Evolutionary conservation across 805 yeast species (phyloP), one percentile per base, ranked within the genome.

Genomic region (baker's yeast (Saccharomyces cerevisiae)): DNA sequence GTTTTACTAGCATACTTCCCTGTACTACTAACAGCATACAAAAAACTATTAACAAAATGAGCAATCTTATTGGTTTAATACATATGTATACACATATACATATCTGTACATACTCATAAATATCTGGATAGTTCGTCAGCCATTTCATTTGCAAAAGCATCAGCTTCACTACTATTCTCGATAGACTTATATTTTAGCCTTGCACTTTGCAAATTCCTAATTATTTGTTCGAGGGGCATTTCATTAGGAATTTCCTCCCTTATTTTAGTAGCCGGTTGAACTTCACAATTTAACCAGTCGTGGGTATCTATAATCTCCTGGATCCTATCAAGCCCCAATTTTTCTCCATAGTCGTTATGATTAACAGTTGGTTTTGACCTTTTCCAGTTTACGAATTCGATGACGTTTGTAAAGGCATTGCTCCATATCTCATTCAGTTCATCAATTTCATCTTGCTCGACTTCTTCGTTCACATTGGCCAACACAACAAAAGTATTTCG

Each of bases 221-320:
- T 22, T 9, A 64, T 29, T 2, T 46, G 41, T 30, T 54, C 53
- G n/a, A 59, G 50, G 26, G 46, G 24, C 30, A 41, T 11, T 46
- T 51, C 11, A 21, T 17, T 21, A 24, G 36, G n/a, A 14, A 31
- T 13, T 43, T 29, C 26, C 4, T 51, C 46, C 50, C 49, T 46
- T 14, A n/a, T n/a, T 2, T 11, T 36, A 11, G 21, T 26, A 26
- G 17, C 48, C 13, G 28, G 17, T 17, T 14, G 8, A 8, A 10
- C 14, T 22, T 31, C 30, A 49, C 55, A 59, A 49, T 64, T 61
- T 13, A 58, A 57, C 85, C 85, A 81, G 28, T 73, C 76, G 55
- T 79, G 76, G 0, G 79, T 69, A 50, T 81, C 79, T 4, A 81
- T 58, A 2, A 79, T 61, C 54, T 81, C 84, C 41, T 59, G 58